Percentiles rank a stretch among this genome's conserved stretches.
phyloP scores from a whole-genome alignment of 2,329 filamentous ascomycete species.

The Leptographium flavum region DNA sequence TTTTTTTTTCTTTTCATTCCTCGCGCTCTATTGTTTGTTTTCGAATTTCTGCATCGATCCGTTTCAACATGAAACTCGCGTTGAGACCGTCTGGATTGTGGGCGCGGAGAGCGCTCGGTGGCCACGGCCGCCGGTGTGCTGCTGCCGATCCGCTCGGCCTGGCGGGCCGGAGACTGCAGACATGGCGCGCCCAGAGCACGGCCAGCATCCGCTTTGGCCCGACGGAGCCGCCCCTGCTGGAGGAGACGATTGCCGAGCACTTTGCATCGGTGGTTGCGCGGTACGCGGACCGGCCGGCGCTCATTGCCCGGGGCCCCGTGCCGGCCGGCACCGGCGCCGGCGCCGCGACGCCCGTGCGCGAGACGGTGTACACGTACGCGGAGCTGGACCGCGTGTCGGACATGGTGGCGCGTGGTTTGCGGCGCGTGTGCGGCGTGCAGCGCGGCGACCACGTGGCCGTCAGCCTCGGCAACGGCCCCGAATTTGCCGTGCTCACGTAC shows the following conservation, averaged over 20 bases:
- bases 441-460: constrained; percentile 80
- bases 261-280: constrained; percentile 50
- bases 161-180: no score
- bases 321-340: constrained; percentile 6
- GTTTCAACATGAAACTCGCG: no score
- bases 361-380: constrained; percentile 59
- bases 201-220: constrained; percentile 3
- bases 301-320: constrained; percentile 34
- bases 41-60: no score
- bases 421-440: constrained; percentile 48
- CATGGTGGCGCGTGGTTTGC: constrained; percentile 55
- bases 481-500: constrained; percentile 77
- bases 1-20: no score
- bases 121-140: no score
- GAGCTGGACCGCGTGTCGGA: constrained; percentile 65
- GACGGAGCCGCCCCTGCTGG: constrained; percentile 47
- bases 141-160: no score
- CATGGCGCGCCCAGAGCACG: no score
- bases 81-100: no score
- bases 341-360: constrained; percentile 18
- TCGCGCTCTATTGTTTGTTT: no score
- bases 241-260: constrained; percentile 57
- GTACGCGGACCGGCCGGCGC: constrained; percentile 49
- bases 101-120: no score
- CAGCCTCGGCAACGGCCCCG: constrained; percentile 70